Conservation (phyloP, 306 rosid genomes). For the apple (Malus domestica) region ASM211411v1 NC_041790.1:4889001-4889500, state of each 20-base stretch:
- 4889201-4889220: slow-evolving; percentile 49
- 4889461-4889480: slow-evolving; percentile 11
- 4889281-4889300: slow-evolving; percentile 60
- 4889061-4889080: not conserved
- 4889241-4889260: slow-evolving; percentile 69
- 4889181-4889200: slow-evolving; percentile 65
- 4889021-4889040: not conserved
- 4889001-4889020: not conserved
- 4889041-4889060: not conserved
- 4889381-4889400: slow-evolving; percentile 46
- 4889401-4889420: slow-evolving; percentile 13
- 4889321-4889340: slow-evolving; percentile 54
- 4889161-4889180: slow-evolving; percentile 57
- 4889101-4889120: not conserved
- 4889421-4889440: slow-evolving; percentile 17
- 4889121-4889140: not conserved
- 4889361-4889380: slow-evolving; percentile 70
- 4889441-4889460: slow-evolving; percentile 9
- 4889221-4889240: slow-evolving; percentile 79
- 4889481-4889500: not conserved
- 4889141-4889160: not conserved
- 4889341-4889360: slow-evolving; percentile 77
- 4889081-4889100: too few species aligned
- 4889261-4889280: slow-evolving; percentile 72
- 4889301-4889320: slow-evolving; percentile 91